Evolutionary conservation across 2,329 filamentous ascomycete genomes (phyloP).

Genomic region (Parafenestella ontariensis): DNA sequence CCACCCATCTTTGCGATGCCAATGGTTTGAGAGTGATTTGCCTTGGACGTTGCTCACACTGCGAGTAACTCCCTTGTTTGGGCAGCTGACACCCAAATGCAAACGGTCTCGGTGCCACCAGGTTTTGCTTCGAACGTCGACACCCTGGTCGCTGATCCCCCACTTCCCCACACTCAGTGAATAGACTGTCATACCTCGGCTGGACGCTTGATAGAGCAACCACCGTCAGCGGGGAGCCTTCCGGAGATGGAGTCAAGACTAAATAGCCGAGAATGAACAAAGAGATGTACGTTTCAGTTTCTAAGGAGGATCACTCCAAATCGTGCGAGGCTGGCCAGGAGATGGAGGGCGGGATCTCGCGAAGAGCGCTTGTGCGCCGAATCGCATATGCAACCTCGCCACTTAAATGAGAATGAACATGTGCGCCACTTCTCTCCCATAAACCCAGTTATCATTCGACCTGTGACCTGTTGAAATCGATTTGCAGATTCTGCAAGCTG

Average conservation of each 20-base stretch:
- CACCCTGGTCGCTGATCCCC: slow-evolving; percentile 7
- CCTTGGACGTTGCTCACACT: background rate
- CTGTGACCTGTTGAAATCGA: no score
- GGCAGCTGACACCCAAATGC: no score
- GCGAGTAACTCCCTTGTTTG: no score
- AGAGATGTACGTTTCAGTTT: no score
- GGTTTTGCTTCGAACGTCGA: background rate
- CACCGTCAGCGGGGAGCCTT: background rate
- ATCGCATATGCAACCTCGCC: background rate
- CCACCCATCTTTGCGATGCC: background rate
- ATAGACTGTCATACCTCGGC: slow-evolving; percentile 1
- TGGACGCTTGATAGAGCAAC: background rate
- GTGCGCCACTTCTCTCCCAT: no score
- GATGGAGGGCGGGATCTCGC: no score
- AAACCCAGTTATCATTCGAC: no score
- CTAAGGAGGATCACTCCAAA: background rate
- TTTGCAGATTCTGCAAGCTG: no score
- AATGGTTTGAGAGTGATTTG: background rate
- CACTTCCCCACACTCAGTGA: slow-evolving; percentile 9
- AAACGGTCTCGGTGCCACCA: no score
- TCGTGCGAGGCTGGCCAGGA: no score
- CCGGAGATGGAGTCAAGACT: background rate
- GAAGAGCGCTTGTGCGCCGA: no score
- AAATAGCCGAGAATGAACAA: background rate
- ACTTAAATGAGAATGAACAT: background rate